Evolutionary conservation across 169 alveolate species (phyloP).

Genomic region (Neospora caninum): DNA sequence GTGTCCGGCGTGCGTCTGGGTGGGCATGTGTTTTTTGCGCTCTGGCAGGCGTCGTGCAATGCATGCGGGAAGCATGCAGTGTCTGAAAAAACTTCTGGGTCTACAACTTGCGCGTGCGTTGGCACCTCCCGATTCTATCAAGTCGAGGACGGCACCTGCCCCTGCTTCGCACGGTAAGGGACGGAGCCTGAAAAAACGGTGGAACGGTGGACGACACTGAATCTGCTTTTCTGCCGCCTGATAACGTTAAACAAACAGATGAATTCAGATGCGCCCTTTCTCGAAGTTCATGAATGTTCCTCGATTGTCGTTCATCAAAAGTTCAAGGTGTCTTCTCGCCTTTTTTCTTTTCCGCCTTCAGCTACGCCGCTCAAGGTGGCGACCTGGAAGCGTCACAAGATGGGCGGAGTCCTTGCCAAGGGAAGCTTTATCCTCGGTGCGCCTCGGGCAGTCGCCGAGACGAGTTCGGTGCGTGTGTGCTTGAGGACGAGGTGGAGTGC

Average conservation of each 20-base stretch:
- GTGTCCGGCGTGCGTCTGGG: not conserved
- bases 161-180: constrained; percentile 56
- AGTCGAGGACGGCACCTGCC: constrained; percentile 54
- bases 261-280: too few relatives aligned
- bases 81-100: constrained; percentile 37
- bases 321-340: not conserved
- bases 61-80: constrained; percentile 46
- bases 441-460: constrained; percentile 15
- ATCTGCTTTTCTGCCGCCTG: too few relatives aligned
- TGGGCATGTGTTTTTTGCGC: not conserved
- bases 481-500: constrained; percentile 44
- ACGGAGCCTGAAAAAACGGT: too few relatives aligned
- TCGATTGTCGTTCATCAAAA: too few relatives aligned
- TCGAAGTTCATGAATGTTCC: too few relatives aligned
- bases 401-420: constrained; percentile 31
- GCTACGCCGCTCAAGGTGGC: not conserved
- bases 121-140: constrained; percentile 57
- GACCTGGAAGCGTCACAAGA: not conserved
- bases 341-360: not conserved
- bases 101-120: constrained; percentile 52
- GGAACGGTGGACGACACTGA: too few relatives aligned
- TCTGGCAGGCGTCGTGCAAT: constrained; percentile 56
- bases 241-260: too few relatives aligned
- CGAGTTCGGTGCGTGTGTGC: constrained; percentile 50
- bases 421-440: constrained; percentile 4